phyloP scores from a whole-genome alignment of 2,329 filamentous ascomycete genomes.

The Nakataea oryzae region DNA sequence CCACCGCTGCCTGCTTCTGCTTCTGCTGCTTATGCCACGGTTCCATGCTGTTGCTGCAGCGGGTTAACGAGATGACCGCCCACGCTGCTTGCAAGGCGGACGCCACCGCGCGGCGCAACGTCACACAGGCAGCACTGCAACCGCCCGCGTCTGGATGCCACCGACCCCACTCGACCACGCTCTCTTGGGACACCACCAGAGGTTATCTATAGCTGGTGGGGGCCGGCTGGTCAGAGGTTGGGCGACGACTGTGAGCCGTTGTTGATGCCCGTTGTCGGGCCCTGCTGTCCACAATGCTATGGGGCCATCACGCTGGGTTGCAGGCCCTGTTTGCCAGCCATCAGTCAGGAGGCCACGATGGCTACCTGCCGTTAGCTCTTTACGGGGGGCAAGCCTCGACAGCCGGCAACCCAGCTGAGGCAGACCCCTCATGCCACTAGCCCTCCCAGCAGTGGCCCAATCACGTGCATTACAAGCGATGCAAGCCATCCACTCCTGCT shows the following conservation, averaged over 20 bases:
- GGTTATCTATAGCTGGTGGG: neutral
- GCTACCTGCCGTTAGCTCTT: too few species aligned
- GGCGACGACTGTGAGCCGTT: neutral
- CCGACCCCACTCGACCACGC: neutral
- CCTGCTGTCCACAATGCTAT: neutral
- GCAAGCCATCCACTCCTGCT: neutral
- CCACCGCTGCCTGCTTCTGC: too few species aligned
- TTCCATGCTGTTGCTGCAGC: neutral
- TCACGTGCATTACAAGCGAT: neutral
- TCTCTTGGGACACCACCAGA: neutral
- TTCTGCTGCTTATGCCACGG: neutral
- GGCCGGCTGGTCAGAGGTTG: neutral
- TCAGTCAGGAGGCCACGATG: neutral
- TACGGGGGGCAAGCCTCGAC: neutral
- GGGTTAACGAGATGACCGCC: neutral
- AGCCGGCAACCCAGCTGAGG: neutral
- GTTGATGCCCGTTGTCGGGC: neutral
- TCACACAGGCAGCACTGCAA: neutral
- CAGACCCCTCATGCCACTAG: neutral
- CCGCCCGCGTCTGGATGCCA: neutral
- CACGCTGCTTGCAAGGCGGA: neutral
- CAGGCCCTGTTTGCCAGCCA: neutral
- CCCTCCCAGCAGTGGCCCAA: neutral
- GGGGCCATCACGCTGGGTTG: neutral
- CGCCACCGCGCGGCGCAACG: neutral